These are phyloP conservation scores for Delphinella strobiligena DNA, from an alignment of 2,329 filamentous ascomycete genomes.

Conservation along the genomic window DNA sequence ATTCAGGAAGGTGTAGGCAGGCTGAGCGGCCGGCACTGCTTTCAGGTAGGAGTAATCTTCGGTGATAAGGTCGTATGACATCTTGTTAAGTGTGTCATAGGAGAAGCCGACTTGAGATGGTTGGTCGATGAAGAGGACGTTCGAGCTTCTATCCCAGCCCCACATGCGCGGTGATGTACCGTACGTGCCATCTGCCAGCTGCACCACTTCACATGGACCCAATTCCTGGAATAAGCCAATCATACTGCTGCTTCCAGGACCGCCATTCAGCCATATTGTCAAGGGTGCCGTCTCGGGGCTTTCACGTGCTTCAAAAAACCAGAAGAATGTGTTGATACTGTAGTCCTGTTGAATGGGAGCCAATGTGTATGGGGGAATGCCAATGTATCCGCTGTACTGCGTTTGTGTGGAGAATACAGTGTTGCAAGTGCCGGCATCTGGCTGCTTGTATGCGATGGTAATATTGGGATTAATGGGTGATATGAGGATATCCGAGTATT, in stretches of 20 bases:
- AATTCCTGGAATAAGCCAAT: constrained; percentile 51
- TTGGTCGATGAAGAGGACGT: constrained; percentile 50
- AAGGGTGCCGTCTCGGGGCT: constrained; percentile 38
- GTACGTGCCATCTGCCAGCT: constrained; percentile 32
- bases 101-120: constrained; percentile 60
- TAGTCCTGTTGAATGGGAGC: constrained; percentile 40
- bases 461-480: constrained; percentile 53
- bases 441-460: constrained; percentile 55
- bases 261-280: constrained; percentile 56
- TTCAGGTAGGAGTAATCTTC: constrained; percentile 28
- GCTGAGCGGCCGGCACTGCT: constrained; percentile 11
- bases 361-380: constrained; percentile 37
- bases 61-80: constrained; percentile 40
- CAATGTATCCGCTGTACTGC: constrained; percentile 61
- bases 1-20: constrained; percentile 38
- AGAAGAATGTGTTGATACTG: constrained; percentile 53
- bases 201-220: constrained; percentile 35
- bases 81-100: constrained; percentile 51
- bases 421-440: constrained; percentile 47
- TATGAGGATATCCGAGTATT: constrained; percentile 40
- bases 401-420: constrained; percentile 54
- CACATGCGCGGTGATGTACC: constrained; percentile 47
- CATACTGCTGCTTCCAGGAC: constrained; percentile 53
- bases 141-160: constrained; percentile 53
- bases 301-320: constrained; percentile 48